These are phyloP conservation scores for Kickxella alabastrina DNA, from an alignment of 192 early-diverging fungal species.

Conservation along the genomic window DNA sequence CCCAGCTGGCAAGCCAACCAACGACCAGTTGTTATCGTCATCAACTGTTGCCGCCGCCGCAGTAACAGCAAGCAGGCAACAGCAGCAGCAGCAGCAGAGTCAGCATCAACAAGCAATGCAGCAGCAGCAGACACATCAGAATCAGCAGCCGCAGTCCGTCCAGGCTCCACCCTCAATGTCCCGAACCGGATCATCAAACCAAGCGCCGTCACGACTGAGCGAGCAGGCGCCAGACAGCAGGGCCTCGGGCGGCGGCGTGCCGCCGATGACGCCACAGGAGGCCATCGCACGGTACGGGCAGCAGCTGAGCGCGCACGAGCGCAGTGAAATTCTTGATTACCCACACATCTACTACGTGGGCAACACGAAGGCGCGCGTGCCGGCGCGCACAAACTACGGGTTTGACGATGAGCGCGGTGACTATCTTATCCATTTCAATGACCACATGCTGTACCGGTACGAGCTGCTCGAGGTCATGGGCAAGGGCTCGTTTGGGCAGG, in stretches of 20 bases:
- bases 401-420: constrained; percentile 96
- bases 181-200: constrained; percentile 18
- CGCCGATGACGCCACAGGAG: constrained; percentile 57
- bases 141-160: constrained; percentile 8
- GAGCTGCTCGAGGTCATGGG: constrained; percentile 88
- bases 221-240: constrained; percentile 16
- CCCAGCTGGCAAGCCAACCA: constrained; percentile 4
- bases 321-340: constrained; percentile 78
- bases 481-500: constrained; percentile 94
- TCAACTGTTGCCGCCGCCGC: too few relatives aligned
- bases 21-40: too few relatives aligned
- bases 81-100: constrained; percentile 4
- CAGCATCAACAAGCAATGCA: background rate
- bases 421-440: constrained; percentile 78
- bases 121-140: constrained; percentile 7
- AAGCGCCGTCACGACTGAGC: constrained; percentile 18
- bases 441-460: constrained; percentile 92
- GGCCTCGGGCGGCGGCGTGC: constrained; percentile 25
- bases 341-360: constrained; percentile 89
- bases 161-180: background rate
- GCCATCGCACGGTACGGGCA: constrained; percentile 65
- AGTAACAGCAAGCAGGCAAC: constrained; percentile 1
- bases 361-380: constrained; percentile 57
- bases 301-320: constrained; percentile 80
- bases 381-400: constrained; percentile 29